Conservation (phyloP, 257 asterid genomes). For the Plantago elongata region DNA sequence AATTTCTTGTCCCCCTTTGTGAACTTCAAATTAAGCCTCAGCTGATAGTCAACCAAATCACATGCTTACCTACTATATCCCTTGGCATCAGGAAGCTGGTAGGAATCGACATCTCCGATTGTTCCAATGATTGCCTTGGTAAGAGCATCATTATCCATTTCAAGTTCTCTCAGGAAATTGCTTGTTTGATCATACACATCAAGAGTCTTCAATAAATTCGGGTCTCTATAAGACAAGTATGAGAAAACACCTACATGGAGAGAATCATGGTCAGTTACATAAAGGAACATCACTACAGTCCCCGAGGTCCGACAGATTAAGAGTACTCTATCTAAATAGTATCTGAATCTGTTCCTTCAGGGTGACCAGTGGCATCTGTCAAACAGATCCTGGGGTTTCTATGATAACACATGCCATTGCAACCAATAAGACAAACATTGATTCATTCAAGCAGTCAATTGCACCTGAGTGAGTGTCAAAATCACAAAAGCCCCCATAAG, state of each 20-base stretch:
- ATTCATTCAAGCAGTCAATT: background rate
- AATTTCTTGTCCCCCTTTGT: no score
- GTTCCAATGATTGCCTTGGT: constrained; percentile 97
- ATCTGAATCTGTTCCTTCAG: no score
- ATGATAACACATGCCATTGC: no score
- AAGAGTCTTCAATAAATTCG: constrained; percentile 88
- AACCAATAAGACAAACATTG: no score
- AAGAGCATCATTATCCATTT: constrained; percentile 83
- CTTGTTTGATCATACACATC: constrained; percentile 88
- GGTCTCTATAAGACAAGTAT: constrained; percentile 90
- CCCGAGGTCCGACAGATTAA: no score
- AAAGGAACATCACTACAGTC: background rate
- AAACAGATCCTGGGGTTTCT: no score
- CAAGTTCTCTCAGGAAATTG: constrained; percentile 76
- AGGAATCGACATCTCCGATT: constrained; percentile 90
- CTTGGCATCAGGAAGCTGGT: constrained; percentile 97
- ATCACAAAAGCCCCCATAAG: constrained; percentile 98
- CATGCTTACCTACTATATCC: constrained; percentile 82
- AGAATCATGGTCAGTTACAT: constrained; percentile 19
- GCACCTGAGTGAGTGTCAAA: constrained; percentile 93
- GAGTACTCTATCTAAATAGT: no score
- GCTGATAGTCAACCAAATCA: background rate
- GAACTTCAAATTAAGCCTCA: constrained; percentile 7
- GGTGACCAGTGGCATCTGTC: no score
- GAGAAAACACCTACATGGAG: constrained; percentile 74